A percentile compares a stretch with the other conserved stretches of the same genome.
Conservation (phyloP, 495 filamentous ascomycete species). For the Terfezia boudieri region DNA sequence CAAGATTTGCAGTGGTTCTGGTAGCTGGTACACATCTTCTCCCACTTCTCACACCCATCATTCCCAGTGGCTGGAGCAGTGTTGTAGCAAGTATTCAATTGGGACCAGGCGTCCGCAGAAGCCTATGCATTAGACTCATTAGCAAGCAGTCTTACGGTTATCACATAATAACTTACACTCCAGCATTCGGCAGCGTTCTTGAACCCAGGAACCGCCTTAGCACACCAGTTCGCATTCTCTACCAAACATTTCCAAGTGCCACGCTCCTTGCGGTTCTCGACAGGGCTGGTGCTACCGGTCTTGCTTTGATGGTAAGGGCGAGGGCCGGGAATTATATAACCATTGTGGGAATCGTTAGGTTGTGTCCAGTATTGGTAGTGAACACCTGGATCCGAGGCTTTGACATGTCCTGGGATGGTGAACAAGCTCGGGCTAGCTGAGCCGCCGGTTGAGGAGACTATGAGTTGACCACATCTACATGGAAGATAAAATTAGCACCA, state of each 20-base stretch:
- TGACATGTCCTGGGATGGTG: constrained; percentile 41
- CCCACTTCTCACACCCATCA: constrained; percentile 35
- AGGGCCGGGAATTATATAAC: constrained; percentile 39
- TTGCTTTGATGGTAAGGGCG: constrained; percentile 23
- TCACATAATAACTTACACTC: constrained; percentile 8
- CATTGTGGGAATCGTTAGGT: constrained; percentile 15
- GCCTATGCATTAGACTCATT: background rate
- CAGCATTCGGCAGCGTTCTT: constrained; percentile 35
- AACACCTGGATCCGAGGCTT: constrained; percentile 28
- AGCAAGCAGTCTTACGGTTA: no score
- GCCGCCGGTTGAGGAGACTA: constrained; percentile 28
- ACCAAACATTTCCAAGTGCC: constrained; percentile 32
- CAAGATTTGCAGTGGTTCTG: constrained; percentile 3
- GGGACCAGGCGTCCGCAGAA: constrained; percentile 31
- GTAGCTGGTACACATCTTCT: constrained; percentile 29
- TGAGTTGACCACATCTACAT: constrained; percentile 41
- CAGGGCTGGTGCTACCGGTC: background rate
- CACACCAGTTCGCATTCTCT: constrained; percentile 53
- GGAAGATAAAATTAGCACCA: background rate
- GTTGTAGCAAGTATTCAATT: constrained; percentile 33
- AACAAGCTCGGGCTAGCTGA: constrained; percentile 26
- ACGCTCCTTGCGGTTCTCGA: constrained; percentile 13
- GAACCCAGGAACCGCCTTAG: constrained; percentile 32
- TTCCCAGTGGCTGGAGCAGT: constrained; percentile 34
- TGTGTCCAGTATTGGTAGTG: constrained; percentile 38